These are phyloP conservation scores for Lepiota brunneoincarnata DNA, from an alignment of 768 basidiomycete species.

Conservation along the genomic window DNA sequence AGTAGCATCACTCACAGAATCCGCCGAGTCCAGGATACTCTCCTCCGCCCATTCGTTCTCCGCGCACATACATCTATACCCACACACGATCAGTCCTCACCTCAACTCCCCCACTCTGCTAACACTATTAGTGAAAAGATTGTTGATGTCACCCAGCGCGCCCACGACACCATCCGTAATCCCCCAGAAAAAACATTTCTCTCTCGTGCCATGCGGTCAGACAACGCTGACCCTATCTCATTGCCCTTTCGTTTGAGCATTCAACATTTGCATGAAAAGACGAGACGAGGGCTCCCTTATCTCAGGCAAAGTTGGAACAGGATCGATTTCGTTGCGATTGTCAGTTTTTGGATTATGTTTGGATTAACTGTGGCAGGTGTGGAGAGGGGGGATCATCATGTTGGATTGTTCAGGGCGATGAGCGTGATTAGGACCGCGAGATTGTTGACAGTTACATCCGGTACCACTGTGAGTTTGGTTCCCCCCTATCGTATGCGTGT, in stretches of 20 bases:
- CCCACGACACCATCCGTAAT: slow-evolving; percentile 40
- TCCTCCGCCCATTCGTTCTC: slow-evolving; percentile 56
- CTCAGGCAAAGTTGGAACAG: slow-evolving; percentile 91
- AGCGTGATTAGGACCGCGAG: slow-evolving; percentile 82
- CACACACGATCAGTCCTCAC: slow-evolving; percentile 13
- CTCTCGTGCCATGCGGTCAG: slow-evolving; percentile 45
- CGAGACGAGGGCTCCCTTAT: slow-evolving; percentile 76
- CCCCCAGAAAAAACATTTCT: slow-evolving; percentile 48
- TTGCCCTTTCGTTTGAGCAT: slow-evolving; percentile 65
- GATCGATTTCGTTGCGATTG: slow-evolving; percentile 84
- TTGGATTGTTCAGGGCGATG: slow-evolving; percentile 87
- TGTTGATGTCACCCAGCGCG: slow-evolving; percentile 26
- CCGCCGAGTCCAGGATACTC: slow-evolving; percentile 38
- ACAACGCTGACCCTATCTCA: slow-evolving; percentile 40
- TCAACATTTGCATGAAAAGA: slow-evolving; percentile 50
- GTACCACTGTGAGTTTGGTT: slow-evolving; percentile 71
- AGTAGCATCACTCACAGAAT: slow-evolving; percentile 46
- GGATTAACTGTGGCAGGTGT: slow-evolving; percentile 60
- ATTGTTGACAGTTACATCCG: slow-evolving; percentile 82
- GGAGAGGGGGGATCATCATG: slow-evolving; percentile 68
- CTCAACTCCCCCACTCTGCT: slow-evolving; percentile 12
- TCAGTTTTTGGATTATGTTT: slow-evolving; percentile 87
- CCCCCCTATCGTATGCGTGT: neutral
- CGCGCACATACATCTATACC: slow-evolving; percentile 24
- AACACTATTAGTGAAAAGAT: slow-evolving; percentile 26